These are phyloP conservation scores for Phialophora macrospora DNA, from an alignment of 2,329 filamentous ascomycete species.

Conservation along the genomic window DNA sequence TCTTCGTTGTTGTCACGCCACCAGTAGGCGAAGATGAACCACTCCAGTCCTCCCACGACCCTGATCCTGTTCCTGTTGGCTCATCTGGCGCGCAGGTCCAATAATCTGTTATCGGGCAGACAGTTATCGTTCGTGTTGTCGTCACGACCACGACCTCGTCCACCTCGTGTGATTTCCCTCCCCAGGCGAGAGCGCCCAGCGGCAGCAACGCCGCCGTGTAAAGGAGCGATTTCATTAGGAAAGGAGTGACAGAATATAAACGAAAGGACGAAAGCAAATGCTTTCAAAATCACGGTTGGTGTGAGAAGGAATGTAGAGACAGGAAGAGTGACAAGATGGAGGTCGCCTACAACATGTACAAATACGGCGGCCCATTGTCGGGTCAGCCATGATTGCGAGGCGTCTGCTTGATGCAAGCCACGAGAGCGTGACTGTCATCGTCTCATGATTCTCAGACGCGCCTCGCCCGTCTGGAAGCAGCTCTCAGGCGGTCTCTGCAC, in stretches of 20 bases:
- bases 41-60: conserved; percentile 7
- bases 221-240: conserved; percentile 35
- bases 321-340: conserved; percentile 10
- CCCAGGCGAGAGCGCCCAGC: conserved; percentile 19
- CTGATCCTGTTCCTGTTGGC: conserved; percentile 18
- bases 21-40: conserved; percentile 5
- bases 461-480: neutral
- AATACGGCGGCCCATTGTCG: conserved; percentile 12
- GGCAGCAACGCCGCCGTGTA: conserved; percentile 35
- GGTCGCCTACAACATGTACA: conserved; percentile 15
- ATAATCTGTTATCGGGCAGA: conserved; percentile 35
- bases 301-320: conserved; percentile 17
- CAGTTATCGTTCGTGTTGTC: conserved; percentile 31
- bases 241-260: conserved; percentile 36
- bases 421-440: neutral
- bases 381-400: conserved; percentile 7
- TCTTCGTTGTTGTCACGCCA: neutral
- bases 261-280: conserved; percentile 39
- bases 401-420: conserved; percentile 15
- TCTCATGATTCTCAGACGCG: conserved; percentile 9
- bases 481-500: neutral
- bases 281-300: conserved; percentile 32
- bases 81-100: conserved; percentile 31
- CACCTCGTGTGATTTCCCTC: conserved; percentile 17
- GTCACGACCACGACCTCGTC: conserved; percentile 34